A percentile compares a stretch with the other conserved stretches of the same genome.
phyloP scores from a whole-genome alignment of 352 stramenopile genomes.

The Phytopythium oedochilum region DNA sequence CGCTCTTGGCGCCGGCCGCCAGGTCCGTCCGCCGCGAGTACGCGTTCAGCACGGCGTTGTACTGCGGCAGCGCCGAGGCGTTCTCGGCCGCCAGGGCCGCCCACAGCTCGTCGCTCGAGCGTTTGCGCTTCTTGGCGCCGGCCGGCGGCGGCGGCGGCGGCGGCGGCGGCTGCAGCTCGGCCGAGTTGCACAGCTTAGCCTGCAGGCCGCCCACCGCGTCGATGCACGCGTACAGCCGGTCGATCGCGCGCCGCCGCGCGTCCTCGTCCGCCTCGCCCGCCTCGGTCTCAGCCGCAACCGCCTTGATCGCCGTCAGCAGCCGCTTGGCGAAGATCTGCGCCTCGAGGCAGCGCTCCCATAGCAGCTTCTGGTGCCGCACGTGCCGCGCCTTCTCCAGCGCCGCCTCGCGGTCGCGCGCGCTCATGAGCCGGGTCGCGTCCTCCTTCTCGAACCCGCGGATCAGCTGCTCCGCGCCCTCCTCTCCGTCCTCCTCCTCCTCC shows the following conservation, averaged over 20 bases:
- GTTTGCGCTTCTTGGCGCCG: constrained; percentile 61
- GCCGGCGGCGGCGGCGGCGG: constrained; percentile 1
- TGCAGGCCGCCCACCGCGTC: constrained; percentile 55
- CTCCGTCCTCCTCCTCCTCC: constrained; percentile 30
- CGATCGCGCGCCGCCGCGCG: constrained; percentile 27
- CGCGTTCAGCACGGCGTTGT: constrained; percentile 81
- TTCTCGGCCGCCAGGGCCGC: constrained; percentile 34
- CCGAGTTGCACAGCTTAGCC: constrained; percentile 59
- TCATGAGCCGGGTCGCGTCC: constrained; percentile 72
- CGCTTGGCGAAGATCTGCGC: constrained; percentile 85
- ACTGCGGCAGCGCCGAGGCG: constrained; percentile 52
- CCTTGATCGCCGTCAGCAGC: constrained; percentile 50
- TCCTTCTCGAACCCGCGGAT: constrained; percentile 76
- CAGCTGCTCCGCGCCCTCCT: constrained; percentile 67
- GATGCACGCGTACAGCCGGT: constrained; percentile 61
- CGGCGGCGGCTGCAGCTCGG: constrained; percentile 29
- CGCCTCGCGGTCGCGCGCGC: constrained; percentile 70
- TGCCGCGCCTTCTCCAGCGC: constrained; percentile 72
- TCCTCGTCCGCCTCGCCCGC: constrained; percentile 20
- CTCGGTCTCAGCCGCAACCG: constrained; percentile 1
- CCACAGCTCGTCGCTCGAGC: constrained; percentile 56
- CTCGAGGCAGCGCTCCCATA: constrained; percentile 84
- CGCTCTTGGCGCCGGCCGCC: constrained; percentile 32
- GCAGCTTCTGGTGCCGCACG: constrained; percentile 77
- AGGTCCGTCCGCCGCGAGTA: constrained; percentile 74